Conservation (phyloP, 805 yeast species). For the Starmera dryadoides region DNA sequence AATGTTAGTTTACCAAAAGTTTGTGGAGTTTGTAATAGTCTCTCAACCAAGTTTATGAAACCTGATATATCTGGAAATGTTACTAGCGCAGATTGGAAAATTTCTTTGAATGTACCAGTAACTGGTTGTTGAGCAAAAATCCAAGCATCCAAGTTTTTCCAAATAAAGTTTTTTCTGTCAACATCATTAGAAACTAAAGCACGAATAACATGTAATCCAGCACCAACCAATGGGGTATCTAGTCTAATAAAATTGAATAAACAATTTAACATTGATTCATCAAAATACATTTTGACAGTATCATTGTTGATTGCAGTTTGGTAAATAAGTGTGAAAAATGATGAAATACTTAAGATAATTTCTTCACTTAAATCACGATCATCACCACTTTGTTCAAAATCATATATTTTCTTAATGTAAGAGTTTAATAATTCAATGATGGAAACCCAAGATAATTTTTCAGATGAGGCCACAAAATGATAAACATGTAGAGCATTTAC, state of each 20-base stretch:
- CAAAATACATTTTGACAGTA: constrained; percentile 23
- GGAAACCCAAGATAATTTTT: constrained; percentile 46
- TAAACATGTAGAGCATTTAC: constrained; percentile 45
- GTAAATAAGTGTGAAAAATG: constrained; percentile 61
- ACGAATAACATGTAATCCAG: constrained; percentile 48
- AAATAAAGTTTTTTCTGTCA: constrained; percentile 40
- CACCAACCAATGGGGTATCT: constrained; percentile 44
- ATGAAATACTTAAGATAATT: constrained; percentile 64
- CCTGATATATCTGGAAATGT: constrained; percentile 53
- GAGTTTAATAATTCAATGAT: constrained; percentile 47
- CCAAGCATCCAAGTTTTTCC: constrained; percentile 71
- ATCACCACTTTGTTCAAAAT: constrained; percentile 27
- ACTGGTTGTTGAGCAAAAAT: constrained; percentile 31
- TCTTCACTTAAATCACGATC: constrained; percentile 71
- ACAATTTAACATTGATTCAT: constrained; percentile 23
- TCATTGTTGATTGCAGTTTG: constrained; percentile 39
- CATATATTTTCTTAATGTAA: constrained; percentile 37
- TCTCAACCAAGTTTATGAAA: constrained; percentile 45
- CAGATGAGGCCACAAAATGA: constrained; percentile 34
- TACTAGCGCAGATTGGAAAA: constrained; percentile 38
- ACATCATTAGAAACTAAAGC: constrained; percentile 44
- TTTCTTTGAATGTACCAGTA: constrained; percentile 30
- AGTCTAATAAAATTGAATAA: constrained; percentile 38
- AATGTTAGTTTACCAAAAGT: constrained; percentile 32
- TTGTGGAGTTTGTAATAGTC: constrained; percentile 22